Base-by-base conservation (phyloP, 441 rosid species). In the Brassica balearica region DNA sequence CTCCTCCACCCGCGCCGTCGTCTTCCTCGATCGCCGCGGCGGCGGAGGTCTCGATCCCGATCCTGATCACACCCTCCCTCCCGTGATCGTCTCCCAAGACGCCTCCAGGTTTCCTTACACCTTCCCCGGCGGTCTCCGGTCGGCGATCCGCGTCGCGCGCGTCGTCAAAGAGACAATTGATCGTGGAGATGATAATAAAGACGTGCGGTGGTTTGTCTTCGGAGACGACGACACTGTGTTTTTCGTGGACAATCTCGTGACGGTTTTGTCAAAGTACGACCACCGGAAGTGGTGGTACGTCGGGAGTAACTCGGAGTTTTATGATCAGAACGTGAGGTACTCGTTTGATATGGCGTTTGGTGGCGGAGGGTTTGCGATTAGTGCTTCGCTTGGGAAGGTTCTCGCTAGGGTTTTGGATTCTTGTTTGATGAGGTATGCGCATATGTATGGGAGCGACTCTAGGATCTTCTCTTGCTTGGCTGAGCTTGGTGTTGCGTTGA, bases 141-240 rank as follows among this genome's bases (percentile, higher is more conserved):
- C 97, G 2, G 97, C 97, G 43, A 78, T 95, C 67, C 87, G 97
- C 12, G 88, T 93, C 55, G 96, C 96, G 55, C 95, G 95, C 3
- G 83, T 92, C 6, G 98, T 92, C 29, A 90, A 91, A 75, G 99
- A 95, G 84, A 88, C 87, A 2, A 92, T 91, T 15, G 92, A 90
- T 58, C 84, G 79, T 0, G 84, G 85, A 19, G 85, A 82, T 34
- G 85, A 82, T 34, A 71, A 43, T 25, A 71, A 82, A 65, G 89
- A 85, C 15, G 91, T 93, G 6, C 75, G 95, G 84, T 95, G 99
- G 98, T 95, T 90, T 53, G 84, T 95, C n/a, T 93, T 95, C 34
- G 99, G 99, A 0, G 99, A 95, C 71, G 97, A 95, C 75, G 99
- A 95, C 72, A 95, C 98, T 2, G 86, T 95, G 3, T 93, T 93